Evolutionary conservation across 805 yeast genomes (phyloP), one percentile per base, ranked within the genome.

Genomic region (Candida nemodendra): DNA sequence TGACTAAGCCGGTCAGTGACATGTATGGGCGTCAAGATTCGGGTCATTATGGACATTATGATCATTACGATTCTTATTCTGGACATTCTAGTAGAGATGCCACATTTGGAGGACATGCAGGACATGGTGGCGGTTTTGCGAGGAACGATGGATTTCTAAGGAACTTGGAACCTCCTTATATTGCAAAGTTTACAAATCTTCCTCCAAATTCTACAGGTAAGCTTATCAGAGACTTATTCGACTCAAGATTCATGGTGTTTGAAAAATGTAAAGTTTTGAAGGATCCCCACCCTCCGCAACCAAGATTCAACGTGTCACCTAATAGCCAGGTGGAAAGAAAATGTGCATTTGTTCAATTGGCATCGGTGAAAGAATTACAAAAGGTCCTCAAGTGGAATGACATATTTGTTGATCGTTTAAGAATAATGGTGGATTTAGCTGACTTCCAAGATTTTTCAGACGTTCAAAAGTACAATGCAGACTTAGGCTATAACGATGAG

Each of bases 301-400:
- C 60, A 19, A 39, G 57, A 25, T 55, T 49, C 74, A 77, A 67
- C 81, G 78, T 47, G 66, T 78, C 21, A 25, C 63, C 23, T 16
- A 21, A 36, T 12, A 39, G 50, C 64, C 24, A 59, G 54, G 45
- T 62, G 25, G 64, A 66, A 28, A 73, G 67, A 46, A 81, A 79
- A 52, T 78, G 83, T 18, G 79, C 86, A 2, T 79, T 83, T 57
- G 79, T 79, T 1, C 84, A 81, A 44, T 56, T 82, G 43, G 54
- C 58, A n/a, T 59, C 72, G 6, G 61, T 66, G n/a, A 64, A 65
- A 8, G 81, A 79, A 27, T 63, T 81, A 50, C 69, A 69, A 30
- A 79, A 76, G 47, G 83, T 75, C 21, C 56, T 79, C 37, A 81
- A 78, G 54, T 79, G 86, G 79, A 72, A 62, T 33, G 88, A 81